Conservation (phyloP, 164 flowering plant genomes). For the Vitis riparia region DNA sequence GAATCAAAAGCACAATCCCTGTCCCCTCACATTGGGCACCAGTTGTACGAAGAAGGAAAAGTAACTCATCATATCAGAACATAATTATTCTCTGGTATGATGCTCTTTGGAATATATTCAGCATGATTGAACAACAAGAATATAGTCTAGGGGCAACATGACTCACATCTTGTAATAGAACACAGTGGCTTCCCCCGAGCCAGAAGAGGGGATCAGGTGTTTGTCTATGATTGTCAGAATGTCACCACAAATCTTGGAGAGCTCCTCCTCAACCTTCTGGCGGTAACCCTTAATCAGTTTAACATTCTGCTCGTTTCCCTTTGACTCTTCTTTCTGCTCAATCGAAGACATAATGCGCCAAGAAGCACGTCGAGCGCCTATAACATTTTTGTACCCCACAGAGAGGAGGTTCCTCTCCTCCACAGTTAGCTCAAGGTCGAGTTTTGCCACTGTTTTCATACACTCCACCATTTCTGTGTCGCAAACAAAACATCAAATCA, state of each 20-base stretch:
- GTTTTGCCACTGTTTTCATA: constrained; percentile 76
- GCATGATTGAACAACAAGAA: neutral
- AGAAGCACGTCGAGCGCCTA: constrained; percentile 86
- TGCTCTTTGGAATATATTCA: constrained; percentile 1
- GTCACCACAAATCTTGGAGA: constrained; percentile 73
- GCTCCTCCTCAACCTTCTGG: constrained; percentile 85
- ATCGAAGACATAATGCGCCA: constrained; percentile 94
- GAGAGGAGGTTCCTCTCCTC: constrained; percentile 89
- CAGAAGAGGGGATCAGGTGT: constrained; percentile 73
- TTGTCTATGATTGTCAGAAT: constrained; percentile 72
- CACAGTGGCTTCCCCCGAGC: constrained; percentile 74
- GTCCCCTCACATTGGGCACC: constrained; percentile 1
- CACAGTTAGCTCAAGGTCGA: constrained; percentile 72
- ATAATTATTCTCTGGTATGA: neutral
- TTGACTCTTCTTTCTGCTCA: constrained; percentile 88
- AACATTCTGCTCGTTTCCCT: constrained; percentile 76
- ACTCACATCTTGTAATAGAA: constrained; percentile 91
- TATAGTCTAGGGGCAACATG: neutral
- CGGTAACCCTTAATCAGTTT: constrained; percentile 67
- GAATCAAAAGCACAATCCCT: too few relatives aligned
- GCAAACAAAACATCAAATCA: constrained; percentile 8
- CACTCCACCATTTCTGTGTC: constrained; percentile 84
- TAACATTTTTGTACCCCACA: constrained; percentile 89
- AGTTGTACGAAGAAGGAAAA: neutral
- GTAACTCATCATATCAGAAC: constrained; percentile 3